Conservation (phyloP, 495 filamentous ascomycete genomes). For the Trichoderma erinaceum region DNA sequence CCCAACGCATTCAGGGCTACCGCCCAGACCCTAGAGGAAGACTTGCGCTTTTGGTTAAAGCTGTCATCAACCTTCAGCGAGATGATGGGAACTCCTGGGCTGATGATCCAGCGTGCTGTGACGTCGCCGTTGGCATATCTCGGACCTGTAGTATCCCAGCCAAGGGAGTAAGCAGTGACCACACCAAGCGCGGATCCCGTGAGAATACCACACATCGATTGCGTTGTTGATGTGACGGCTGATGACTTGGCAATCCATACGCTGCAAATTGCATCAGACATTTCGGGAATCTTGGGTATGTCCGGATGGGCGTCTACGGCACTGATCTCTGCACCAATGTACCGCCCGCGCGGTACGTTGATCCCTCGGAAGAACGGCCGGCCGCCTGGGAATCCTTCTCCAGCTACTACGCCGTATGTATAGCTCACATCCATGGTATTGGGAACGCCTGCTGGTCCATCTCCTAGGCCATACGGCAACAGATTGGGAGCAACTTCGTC, state of each 20-base stretch:
- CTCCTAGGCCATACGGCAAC: slow-evolving; percentile 67
- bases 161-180: slow-evolving; percentile 76
- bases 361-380: slow-evolving; percentile 66
- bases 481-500: slow-evolving; percentile 67
- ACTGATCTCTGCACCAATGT: slow-evolving; percentile 49
- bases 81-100: slow-evolving; percentile 89
- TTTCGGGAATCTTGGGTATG: slow-evolving; percentile 61
- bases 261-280: slow-evolving; percentile 59
- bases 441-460: slow-evolving; percentile 66
- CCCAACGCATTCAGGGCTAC: slow-evolving; percentile 85
- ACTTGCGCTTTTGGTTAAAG: slow-evolving; percentile 61
- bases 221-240: slow-evolving; percentile 61
- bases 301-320: slow-evolving; percentile 49
- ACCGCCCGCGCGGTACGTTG: slow-evolving; percentile 74
- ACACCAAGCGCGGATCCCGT: slow-evolving; percentile 80
- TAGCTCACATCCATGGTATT: slow-evolving; percentile 89
- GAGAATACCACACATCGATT: slow-evolving; percentile 74
- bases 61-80: slow-evolving; percentile 78
- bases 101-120: slow-evolving; percentile 80
- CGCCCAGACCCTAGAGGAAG: slow-evolving; percentile 71
- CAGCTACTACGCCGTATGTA: slow-evolving; percentile 73
- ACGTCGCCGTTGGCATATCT: slow-evolving; percentile 67
- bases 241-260: slow-evolving; percentile 90
- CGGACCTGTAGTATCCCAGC: slow-evolving; percentile 57
- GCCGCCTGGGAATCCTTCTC: slow-evolving; percentile 77